phyloP scores from a whole-genome alignment of 2,329 filamentous ascomycete genomes.

The Bipolaris zeicola region DNA sequence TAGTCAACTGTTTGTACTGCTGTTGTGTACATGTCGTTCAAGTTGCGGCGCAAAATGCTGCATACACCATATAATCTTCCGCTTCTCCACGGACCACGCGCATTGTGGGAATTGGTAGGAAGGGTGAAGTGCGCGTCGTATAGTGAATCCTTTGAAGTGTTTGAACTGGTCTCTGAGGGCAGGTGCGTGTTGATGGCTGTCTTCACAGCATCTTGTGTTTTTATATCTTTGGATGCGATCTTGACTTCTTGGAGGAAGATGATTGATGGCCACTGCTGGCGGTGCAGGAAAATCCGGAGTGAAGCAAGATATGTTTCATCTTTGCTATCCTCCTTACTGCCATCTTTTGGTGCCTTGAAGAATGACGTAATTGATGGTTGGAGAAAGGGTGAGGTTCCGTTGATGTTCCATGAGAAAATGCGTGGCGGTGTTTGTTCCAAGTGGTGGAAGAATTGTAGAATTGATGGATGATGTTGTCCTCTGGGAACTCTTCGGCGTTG shows the following conservation, averaged over 20 bases:
- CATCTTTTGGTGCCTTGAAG: constrained; percentile 30
- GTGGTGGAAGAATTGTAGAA: constrained; percentile 6
- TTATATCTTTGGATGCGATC: constrained; percentile 49
- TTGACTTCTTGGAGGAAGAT: constrained; percentile 59
- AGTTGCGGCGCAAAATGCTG: constrained; percentile 56
- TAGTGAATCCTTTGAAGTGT: constrained; percentile 31
- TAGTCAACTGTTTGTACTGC: constrained; percentile 51
- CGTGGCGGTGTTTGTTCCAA: constrained; percentile 29
- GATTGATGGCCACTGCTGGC: constrained; percentile 53
- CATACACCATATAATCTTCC: constrained; percentile 61
- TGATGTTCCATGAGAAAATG: constrained; percentile 58
- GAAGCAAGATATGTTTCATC: constrained; percentile 27
- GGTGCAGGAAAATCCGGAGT: constrained; percentile 52
- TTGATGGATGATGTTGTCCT: background rate
- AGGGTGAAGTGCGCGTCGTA: constrained; percentile 56
- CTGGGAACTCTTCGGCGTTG: background rate
- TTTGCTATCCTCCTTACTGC: background rate
- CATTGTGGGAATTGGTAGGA: constrained; percentile 57
- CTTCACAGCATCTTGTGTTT: constrained; percentile 49
- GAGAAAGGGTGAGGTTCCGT: constrained; percentile 53
- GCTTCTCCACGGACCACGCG: constrained; percentile 51
- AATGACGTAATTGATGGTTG: constrained; percentile 51
- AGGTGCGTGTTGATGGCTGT: constrained; percentile 41
- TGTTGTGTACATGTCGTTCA: constrained; percentile 23
- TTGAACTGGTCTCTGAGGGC: background rate